Evolutionary conservation across 805 yeast genomes (phyloP).

Genomic region (Hanseniaspora valbyensis): DNA sequence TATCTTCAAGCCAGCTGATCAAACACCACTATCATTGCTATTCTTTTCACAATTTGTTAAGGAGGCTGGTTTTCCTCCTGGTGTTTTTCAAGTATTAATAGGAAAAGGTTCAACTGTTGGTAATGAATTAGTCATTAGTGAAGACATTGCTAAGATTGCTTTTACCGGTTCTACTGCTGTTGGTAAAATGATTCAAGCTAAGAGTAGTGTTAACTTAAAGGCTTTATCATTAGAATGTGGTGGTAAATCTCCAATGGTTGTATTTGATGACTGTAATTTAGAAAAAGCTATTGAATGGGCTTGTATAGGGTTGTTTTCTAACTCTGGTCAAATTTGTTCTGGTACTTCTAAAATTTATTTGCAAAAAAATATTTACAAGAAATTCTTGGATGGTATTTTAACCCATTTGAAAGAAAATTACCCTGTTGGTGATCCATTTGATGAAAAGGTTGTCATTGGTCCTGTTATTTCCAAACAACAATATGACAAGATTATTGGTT

Average conservation of each 20-base stretch:
- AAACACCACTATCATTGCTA: constrained; percentile 40
- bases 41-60: constrained; percentile 34
- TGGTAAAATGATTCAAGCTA: constrained; percentile 35
- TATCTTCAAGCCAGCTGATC: constrained; percentile 40
- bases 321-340: constrained; percentile 56
- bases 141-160: constrained; percentile 40
- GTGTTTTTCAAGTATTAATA: constrained; percentile 38
- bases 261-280: constrained; percentile 39
- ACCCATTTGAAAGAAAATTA: constrained; percentile 30
- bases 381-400: constrained; percentile 35
- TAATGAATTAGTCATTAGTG: constrained; percentile 37
- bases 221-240: constrained; percentile 43
- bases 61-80: constrained; percentile 40
- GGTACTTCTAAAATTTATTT: constrained; percentile 52
- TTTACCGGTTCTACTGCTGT: constrained; percentile 46
- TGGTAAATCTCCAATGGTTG: constrained; percentile 40
- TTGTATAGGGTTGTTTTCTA: constrained; percentile 45
- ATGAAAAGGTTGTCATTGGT: constrained; percentile 36
- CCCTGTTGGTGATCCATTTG: constrained; percentile 38
- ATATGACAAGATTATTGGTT: constrained; percentile 37
- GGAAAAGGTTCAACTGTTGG: constrained; percentile 39
- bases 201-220: constrained; percentile 37
- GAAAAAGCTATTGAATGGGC: constrained; percentile 43
- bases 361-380: constrained; percentile 45
- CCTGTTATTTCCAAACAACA: constrained; percentile 46